These are phyloP conservation scores for Beauveria scarabaeidicola DNA, from an alignment of 2,329 filamentous ascomycete genomes.

Conservation along the genomic window DNA sequence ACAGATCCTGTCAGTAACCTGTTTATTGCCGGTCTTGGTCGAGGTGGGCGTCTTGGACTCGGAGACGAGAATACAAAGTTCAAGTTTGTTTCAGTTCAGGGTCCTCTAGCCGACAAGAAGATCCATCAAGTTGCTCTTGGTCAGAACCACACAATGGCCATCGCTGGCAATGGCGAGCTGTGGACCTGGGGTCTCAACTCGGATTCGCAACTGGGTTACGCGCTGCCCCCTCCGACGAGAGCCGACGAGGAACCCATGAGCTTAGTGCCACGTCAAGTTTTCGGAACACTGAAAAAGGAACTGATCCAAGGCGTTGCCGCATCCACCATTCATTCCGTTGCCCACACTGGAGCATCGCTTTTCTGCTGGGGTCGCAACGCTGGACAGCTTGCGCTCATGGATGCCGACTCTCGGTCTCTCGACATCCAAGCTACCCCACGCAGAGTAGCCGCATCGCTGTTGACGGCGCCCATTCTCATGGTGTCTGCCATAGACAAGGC, in stretches of 20 bases:
- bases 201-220: constrained; percentile 78
- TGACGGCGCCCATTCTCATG: constrained; percentile 59
- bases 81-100: constrained; percentile 73
- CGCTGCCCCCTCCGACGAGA: constrained; percentile 55
- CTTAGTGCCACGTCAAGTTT: constrained; percentile 75
- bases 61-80: constrained; percentile 88
- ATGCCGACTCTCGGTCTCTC: constrained; percentile 86
- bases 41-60: constrained; percentile 78
- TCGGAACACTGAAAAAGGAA: constrained; percentile 85
- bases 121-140: constrained; percentile 74
- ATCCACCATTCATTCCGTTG: constrained; percentile 84
- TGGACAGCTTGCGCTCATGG: constrained; percentile 87
- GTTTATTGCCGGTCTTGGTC: constrained; percentile 86
- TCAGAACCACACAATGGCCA: constrained; percentile 81
- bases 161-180: constrained; percentile 79
- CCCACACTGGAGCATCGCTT: constrained; percentile 69
- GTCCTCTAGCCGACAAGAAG: constrained; percentile 65
- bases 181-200: constrained; percentile 93
- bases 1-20: constrained; percentile 82
- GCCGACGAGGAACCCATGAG: constrained; percentile 81
- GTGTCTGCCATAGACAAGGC: constrained; percentile 87
- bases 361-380: constrained; percentile 95
- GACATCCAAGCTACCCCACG: constrained; percentile 75
- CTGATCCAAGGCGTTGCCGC: constrained; percentile 73
- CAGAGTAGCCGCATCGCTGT: constrained; percentile 75